Base-by-base conservation (phyloP, 2,329 filamentous ascomycete genomes). In the Pestalotiopsis sp. region DNA sequence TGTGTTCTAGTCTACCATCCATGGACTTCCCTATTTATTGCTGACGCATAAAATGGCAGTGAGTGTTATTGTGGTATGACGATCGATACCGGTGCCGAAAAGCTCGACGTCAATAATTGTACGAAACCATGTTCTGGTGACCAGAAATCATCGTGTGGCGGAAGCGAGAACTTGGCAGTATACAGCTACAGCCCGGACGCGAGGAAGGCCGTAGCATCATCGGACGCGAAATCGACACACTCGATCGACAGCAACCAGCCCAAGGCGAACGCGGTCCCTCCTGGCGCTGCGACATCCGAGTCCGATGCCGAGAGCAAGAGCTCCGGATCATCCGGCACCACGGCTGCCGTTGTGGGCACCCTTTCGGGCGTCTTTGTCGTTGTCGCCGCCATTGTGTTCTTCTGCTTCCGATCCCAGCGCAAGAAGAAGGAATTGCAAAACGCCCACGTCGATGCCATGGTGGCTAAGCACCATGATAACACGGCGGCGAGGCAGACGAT, bases 341-440 rank as follows among this genome's bases (percentile, higher is more conserved):
- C 76, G 13, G 74, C 71, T 23, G 76, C 74, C 0, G 69, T 78
- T 49, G 71, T 72, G 2, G 74, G 73, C 12, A 74, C 72, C 66
- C 38, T 78, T n/a, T 75, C 74, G 0, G 74, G 73, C 9, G 72
- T 71, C 31, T 36, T 36, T 5, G 61, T 77, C 4, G 41, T 77
- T 61, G 23, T 78, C 4, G 69, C 61, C 45, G 75, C 71, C 2
- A 45, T 67, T 9, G 2, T 74, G 2, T 59, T 75, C 66, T 66
- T 78, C 7, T 76, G 72, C 65, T 70, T 73, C 58, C 71, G 74
- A 13, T 68, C 67, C n/a, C 69, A 72, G 58, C 70, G 68, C 59
- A 73, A 74, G 36, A 76, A 73, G 63, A 73, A 72, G 69, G 59
- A 69, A 20, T 41, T 67, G 13, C 69, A 74, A 66, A 68, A 71